Base-by-base conservation (phyloP, 805 yeast genomes). In the Danielia reshetovae region DNA sequence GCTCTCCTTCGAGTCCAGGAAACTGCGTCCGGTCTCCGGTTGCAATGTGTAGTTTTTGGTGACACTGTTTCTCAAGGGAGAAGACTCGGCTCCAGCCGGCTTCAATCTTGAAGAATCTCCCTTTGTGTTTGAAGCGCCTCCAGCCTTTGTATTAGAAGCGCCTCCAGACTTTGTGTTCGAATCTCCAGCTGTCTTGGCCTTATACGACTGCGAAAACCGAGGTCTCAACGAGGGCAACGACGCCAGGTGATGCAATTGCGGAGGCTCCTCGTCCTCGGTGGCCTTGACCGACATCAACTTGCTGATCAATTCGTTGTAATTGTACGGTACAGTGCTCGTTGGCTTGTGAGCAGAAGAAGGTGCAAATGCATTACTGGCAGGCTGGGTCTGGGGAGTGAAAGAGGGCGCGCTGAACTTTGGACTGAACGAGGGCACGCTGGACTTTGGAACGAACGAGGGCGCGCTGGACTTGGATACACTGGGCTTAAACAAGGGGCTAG, bases 151-250 rank as follows among this genome's bases (percentile, higher is more conserved):
- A 7, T 10, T 25, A 12, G 30, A 12, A 8, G 26, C 18, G 5
- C 8, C 22, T 5, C 7, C 10, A 6, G 27, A 3, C 16, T 21
- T 14, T 16, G 31, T 9, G 25, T 13, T 16, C n/a, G n/a, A n/a
- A 1, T 13, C 7, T 5, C 11, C 18, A 9, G 27, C 34, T 27
- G 29, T 31, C 32, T 51, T 53, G 36, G 48, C 31, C 39, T 40
- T 46, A 42, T 42, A 58, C 4, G 60, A 46, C 38, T 56, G 55
- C n/a, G 64, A 59, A 43, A 53, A 59, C 33, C 47, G 48, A 11
- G 52, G 51, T 12, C 36, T 38, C 15, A 26, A 29, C 29, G 35
- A 31, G 9, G 39, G 35, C 12, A 27, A 22, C 9, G 34, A 30
- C 15, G 34, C 24, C 29, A 30, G 14, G 23, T 32, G 32, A 17